Evolutionary conservation across 2,329 filamentous ascomycete genomes (phyloP), one percentile per base, ranked within the genome.

Genomic region (Alternaria triticina): DNA sequence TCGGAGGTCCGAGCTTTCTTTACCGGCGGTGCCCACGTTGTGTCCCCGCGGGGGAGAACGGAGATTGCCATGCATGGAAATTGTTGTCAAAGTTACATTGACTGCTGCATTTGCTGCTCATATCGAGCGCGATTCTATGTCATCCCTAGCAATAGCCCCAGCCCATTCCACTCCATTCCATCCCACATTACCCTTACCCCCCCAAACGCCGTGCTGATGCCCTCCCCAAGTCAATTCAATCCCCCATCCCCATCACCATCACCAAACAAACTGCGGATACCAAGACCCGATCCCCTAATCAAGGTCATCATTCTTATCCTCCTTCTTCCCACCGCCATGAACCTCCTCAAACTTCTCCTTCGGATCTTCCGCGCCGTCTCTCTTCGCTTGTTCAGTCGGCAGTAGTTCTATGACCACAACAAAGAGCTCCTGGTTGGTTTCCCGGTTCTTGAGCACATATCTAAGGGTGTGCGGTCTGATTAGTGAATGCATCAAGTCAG

Each of bases 381-480:
- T 65, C 63, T 73, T 71, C 12, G 69, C 76, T 46, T 91, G 85
- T 50, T 92, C 89, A 59, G 88, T 89, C 9, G 90, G 86, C 63
- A 96, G 85, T 5, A 97, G 83, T 17, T 90, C 91, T 77, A 98
- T 95, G 6, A 93, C 81, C 15, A 98, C 84, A 49, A 95, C 92
- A 28, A 97, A 88, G 71, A 97, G 92, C 15, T 92, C 86, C 33
- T 92, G 87, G 51, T 87, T 87, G 0, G 92, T 95, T 22, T 84
- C 80, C 64, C 88, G 88, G 80, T 97, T 92, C 77, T 94, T 95
- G 75, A 98, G 86, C 62, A 96, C 93, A 81, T 98, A 97, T 86
- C 94, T 94, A 82, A 96, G 87, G 70, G 89, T 86, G 82, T 96
- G 92, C 84, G 92, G 91, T 85, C 91, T 88, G 86, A 73, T 77